Conservation (phyloP, 257 asterid genomes). For the Fraxinus americana region DNA sequence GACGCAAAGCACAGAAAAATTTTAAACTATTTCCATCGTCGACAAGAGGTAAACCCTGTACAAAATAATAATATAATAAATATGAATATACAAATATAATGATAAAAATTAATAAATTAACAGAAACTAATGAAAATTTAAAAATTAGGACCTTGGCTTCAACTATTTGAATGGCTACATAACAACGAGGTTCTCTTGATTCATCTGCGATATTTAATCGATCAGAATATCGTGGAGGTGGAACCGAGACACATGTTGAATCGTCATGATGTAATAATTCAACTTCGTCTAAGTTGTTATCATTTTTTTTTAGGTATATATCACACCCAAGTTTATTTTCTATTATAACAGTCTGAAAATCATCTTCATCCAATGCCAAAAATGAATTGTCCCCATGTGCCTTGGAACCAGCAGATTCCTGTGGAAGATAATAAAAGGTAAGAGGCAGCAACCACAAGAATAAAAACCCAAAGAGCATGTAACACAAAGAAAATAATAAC, state of each 20-base stretch:
- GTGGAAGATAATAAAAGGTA: slow-evolving; percentile 34
- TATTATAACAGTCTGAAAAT: slow-evolving; percentile 72
- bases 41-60: slow-evolving; percentile 83
- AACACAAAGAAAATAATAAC: slow-evolving; percentile 6
- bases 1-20: slow-evolving; percentile 91
- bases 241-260: slow-evolving; percentile 67
- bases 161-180: slow-evolving; percentile 77
- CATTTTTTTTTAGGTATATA: slow-evolving; percentile 64
- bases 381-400: slow-evolving; percentile 50
- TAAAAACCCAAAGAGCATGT: slow-evolving; percentile 21
- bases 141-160: slow-evolving; percentile 77
- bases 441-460: slow-evolving; percentile 19
- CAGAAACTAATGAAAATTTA: slow-evolving; percentile 1
- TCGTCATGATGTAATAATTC: slow-evolving; percentile 56
- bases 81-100: not conserved
- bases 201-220: slow-evolving; percentile 82
- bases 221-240: slow-evolving; percentile 96
- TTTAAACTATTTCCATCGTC: slow-evolving; percentile 96
- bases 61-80: slow-evolving; percentile 24
- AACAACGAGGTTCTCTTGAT: slow-evolving; percentile 84
- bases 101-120: slow-evolving; percentile 4
- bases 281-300: slow-evolving; percentile 50
- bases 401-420: slow-evolving; percentile 67
- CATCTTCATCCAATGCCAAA: slow-evolving; percentile 88
- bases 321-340: slow-evolving; percentile 98